phyloP scores from a whole-genome alignment of 352 stramenopile species.

The Phytopythium aichiense region DNA sequence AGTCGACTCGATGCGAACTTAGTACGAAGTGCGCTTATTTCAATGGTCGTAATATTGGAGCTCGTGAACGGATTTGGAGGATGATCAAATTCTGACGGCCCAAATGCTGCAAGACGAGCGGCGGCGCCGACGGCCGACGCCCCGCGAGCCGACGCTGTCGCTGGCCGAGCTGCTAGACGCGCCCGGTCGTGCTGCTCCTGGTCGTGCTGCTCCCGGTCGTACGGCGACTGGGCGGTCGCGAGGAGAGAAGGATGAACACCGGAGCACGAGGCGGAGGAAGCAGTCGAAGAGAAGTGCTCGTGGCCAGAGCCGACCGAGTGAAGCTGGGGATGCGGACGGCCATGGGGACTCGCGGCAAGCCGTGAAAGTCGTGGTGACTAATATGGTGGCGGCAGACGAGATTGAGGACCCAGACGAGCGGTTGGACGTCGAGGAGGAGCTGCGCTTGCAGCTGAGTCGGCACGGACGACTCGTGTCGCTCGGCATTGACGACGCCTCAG shows the following conservation, averaged over 20 bases:
- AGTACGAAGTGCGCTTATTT: not conserved
- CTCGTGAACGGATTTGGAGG: not conserved
- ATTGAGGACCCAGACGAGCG: conserved; percentile 1
- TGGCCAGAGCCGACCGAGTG: not conserved
- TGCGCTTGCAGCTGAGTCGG: not conserved
- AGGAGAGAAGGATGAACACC: not conserved
- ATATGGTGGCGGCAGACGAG: not conserved
- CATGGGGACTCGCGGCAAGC: not conserved
- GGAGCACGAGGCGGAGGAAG: conserved; percentile 8
- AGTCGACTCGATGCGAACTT: not conserved
- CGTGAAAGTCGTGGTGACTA: not conserved
- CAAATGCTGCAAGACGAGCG: not conserved
- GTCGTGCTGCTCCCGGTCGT: not conserved
- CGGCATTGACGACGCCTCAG: not conserved
- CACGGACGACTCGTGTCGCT: not conserved
- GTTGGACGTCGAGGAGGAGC: not conserved
- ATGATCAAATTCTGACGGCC: not conserved
- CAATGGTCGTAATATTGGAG: not conserved
- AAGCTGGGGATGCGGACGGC: no score
- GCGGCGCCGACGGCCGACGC: conserved; percentile 1
- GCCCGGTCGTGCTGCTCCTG: not conserved
- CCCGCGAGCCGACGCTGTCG: conserved; percentile 1
- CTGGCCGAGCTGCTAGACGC: conserved; percentile 1
- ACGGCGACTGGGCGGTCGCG: no score
- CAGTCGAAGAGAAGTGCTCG: conserved; percentile 9